Evolutionary conservation across 2,329 filamentous ascomycete species (phyloP), one percentile per base, ranked within the genome.

Genomic region (Aureobasidium lini): DNA sequence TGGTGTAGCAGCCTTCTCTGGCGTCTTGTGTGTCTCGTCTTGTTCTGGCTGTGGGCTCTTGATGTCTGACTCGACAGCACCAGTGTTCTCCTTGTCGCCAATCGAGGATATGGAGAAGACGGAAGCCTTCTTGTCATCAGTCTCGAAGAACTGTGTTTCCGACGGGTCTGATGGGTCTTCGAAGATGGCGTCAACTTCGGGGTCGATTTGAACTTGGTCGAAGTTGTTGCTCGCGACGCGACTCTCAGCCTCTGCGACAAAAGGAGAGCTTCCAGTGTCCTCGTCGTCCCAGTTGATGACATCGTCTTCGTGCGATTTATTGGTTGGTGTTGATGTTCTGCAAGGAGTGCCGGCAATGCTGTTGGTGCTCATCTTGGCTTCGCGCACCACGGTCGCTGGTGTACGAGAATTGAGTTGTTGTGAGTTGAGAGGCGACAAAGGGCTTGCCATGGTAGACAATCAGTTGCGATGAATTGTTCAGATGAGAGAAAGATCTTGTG

Each of bases 201-300:
- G 23, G 23, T 53, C 57, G 16, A 34, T n/a, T 6, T 40, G 40
- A 6, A 34, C 31, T 37, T 48, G 37, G 28, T 56, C 49, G 4
- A 59, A 23, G 2, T 59, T 48, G 29, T 56, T 66, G 64, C 67
- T 71, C 15, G 68, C 59, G 10, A 63, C 65, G 57, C 70, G 64
- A 65, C 66, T 70, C 29, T 73, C 64, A 16, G 79, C 66, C 57
- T 78, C 72, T 43, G 73, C 69, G n/a, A 77, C 66, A 65, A 79
- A 80, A 13, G 78, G 78, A 39, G 77, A 80, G 59, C 76, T 79
- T 6, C 74, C 74, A 28, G 71, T 72, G 16, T 66, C 66, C 49
- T 68, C 65, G 44, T 76, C 71, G 63, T 76, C 69, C 67, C 69
- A 74, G 47, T 68, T 68, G 49, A 71, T 72, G 31, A 63, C 29